Evolutionary conservation across 345 rosid genomes (phyloP), one percentile per base, ranked within the genome.

Genomic region (Populus pruinosa): DNA sequence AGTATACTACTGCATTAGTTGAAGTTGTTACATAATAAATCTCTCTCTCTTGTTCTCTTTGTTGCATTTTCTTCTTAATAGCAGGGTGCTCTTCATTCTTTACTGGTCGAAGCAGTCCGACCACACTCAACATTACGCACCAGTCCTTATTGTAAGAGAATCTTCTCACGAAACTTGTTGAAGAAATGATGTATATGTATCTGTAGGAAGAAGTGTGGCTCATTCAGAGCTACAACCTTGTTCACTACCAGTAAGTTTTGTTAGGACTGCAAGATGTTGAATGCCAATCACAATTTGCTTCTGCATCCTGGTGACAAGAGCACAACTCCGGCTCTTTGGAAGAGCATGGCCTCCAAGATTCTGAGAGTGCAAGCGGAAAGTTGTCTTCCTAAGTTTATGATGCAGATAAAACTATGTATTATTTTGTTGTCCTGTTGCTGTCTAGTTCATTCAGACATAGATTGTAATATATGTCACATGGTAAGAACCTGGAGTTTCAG

Each of bases 131-230:
- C 77, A 10, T 78, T 92, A 61, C 86, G 86, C 1, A 87, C 90
- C 23, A 92, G 87, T 65, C 97, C 97, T 11, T 87, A 90, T 50
- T 85, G 94, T 83, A 90, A 89, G 89, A 89, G 91, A 85, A 88
- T 92, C 62, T 92, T 92, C 89, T 85, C 93, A 0, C 69, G 88
- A 70, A 84, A 69, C 73, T 74, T 87, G 74, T 76, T 87, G 77
- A 92, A 83, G 85, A 90, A 86, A 79, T 86, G 86, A 88, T 77
- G 87, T 78, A 69, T 44, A 31, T 72, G 56, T 44, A 35, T 31
- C 77, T 31, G 66, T 55, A 56, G 61, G 5, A 74, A 36, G 75
- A 18, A 74, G 59, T 77, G 81, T 77, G 80, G 87, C 84, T 78
- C 86, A 81, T 77, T 75, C 77, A 71, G 73, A 71, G 70, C 77